phyloP scores from a whole-genome alignment of 352 stramenopile genomes.

The Phytophthora tubulina region DNA sequence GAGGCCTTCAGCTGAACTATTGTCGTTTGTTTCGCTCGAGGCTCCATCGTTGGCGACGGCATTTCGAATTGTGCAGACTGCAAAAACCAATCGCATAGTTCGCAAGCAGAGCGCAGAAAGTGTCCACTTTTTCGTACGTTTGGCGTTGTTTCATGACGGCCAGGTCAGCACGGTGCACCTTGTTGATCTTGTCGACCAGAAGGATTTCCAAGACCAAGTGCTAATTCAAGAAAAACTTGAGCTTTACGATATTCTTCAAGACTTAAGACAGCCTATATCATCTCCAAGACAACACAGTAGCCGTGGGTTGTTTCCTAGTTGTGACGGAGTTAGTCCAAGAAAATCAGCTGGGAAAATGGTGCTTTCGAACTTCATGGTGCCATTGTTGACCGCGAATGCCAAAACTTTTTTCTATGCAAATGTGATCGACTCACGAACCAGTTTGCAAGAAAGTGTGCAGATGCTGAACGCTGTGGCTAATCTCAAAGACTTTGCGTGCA shows the following conservation, averaged over 20 bases:
- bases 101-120: slow-evolving; percentile 70
- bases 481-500: slow-evolving; percentile 63
- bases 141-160: slow-evolving; percentile 67
- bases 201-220: slow-evolving; percentile 60
- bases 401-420: slow-evolving; percentile 76
- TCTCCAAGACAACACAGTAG: slow-evolving; percentile 24
- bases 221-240: slow-evolving; percentile 65
- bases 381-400: slow-evolving; percentile 66
- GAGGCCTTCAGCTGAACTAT: slow-evolving; percentile 15
- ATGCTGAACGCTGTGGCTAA: slow-evolving; percentile 74
- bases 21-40: slow-evolving; percentile 68
- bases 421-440: slow-evolving; percentile 75
- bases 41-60: slow-evolving; percentile 52
- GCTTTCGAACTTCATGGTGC: slow-evolving; percentile 72
- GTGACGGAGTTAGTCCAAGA: background rate
- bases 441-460: slow-evolving; percentile 66
- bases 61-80: slow-evolving; percentile 66
- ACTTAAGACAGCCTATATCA: slow-evolving; percentile 43
- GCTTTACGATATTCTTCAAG: slow-evolving; percentile 66
- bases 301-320: background rate
- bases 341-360: slow-evolving; percentile 33
- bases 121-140: slow-evolving; percentile 75
- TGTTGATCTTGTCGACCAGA: slow-evolving; percentile 71
- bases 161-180: slow-evolving; percentile 77
- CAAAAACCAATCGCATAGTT: slow-evolving; percentile 82